Percentiles rank a stretch among this genome's conserved stretches.
Evolutionary conservation across 176 grass and related monocot species (phyloP).

Genomic region (Lolium multiflorum): DNA sequence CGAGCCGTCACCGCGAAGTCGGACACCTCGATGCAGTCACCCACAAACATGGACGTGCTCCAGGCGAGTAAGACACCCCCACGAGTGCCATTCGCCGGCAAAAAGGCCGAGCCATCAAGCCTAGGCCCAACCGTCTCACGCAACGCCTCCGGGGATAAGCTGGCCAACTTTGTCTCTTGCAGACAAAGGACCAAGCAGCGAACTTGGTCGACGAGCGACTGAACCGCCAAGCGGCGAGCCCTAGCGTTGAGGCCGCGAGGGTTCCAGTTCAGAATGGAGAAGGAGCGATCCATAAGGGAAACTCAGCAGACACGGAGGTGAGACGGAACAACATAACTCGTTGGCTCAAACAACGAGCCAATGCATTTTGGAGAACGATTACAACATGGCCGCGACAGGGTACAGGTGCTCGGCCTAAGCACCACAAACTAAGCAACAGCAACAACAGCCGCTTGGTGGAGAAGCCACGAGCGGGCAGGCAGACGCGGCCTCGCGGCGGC

Average conservation of each 20-base stretch:
- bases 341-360: too few species aligned
- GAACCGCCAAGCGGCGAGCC: background rate
- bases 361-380: too few species aligned
- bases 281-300: background rate
- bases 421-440: too few species aligned
- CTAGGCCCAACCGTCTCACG: accelerated
- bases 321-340: too few species aligned
- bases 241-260: background rate
- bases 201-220: background rate
- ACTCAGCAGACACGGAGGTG: too few species aligned
- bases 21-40: background rate
- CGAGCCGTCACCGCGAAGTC: accelerated
- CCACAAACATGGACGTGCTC: background rate
- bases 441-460: too few species aligned
- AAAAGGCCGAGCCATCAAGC: background rate
- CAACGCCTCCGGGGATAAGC: accelerated
- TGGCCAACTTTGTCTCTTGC: background rate
- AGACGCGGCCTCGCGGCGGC: too few species aligned
- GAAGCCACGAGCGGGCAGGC: too few species aligned
- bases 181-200: background rate
- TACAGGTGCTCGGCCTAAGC: too few species aligned
- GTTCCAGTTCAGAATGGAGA: background rate
- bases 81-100: background rate
- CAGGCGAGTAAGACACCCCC: background rate
- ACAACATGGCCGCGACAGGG: too few species aligned